Conservation (phyloP, 495 filamentous ascomycete genomes). For the Penicillium canariense region DNA sequence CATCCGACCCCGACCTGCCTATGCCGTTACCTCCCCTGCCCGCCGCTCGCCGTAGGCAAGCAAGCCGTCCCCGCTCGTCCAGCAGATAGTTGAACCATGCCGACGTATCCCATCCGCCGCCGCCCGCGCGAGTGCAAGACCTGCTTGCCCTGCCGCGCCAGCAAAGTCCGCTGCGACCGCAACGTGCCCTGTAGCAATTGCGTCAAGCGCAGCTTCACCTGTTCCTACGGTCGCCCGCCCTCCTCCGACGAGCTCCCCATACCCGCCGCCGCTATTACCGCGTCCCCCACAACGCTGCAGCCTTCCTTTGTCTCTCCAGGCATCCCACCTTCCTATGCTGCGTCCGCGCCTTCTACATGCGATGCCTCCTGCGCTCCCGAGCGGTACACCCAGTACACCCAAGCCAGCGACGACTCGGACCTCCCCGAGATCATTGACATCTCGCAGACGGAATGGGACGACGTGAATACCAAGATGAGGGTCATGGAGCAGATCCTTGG, state of each 20-base stretch:
- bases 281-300: slow-evolving; percentile 21
- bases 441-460: slow-evolving; percentile 45
- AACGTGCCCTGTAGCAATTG: slow-evolving; percentile 72
- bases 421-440: slow-evolving; percentile 36
- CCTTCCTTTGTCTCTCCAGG: slow-evolving; percentile 18
- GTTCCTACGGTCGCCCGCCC: slow-evolving; percentile 68
- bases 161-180: slow-evolving; percentile 67
- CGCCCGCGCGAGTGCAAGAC: slow-evolving; percentile 50
- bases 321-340: slow-evolving; percentile 4
- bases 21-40: slow-evolving; percentile 18
- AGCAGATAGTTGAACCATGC: slow-evolving; percentile 27
- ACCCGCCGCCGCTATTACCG: slow-evolving; percentile 15
- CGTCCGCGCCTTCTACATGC: slow-evolving; percentile 4
- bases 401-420: slow-evolving; percentile 21
- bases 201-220: slow-evolving; percentile 66
- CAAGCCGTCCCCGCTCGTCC: slow-evolving; percentile 10
- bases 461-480: slow-evolving; percentile 44
- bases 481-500: slow-evolving; percentile 45
- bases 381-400: slow-evolving; percentile 4
- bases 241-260: slow-evolving; percentile 23
- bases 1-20: slow-evolving; percentile 12
- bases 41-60: slow-evolving; percentile 17
- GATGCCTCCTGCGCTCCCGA: slow-evolving; percentile 18
- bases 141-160: slow-evolving; percentile 47
- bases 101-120: slow-evolving; percentile 44